These are phyloP conservation scores for Candida anglica DNA, from an alignment of 805 yeast species.

Conservation along the genomic window DNA sequence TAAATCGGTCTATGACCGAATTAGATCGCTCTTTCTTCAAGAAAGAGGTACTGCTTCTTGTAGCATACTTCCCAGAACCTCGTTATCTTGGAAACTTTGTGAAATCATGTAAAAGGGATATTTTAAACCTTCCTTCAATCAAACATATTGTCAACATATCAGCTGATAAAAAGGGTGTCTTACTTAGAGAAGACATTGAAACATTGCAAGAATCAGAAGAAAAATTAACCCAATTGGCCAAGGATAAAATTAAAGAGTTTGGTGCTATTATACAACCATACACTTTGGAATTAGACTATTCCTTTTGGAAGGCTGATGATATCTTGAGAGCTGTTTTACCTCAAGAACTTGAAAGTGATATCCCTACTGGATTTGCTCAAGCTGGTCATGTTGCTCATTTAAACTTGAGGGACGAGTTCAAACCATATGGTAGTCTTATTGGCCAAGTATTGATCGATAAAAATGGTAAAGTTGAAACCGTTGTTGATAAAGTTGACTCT, in stretches of 20 bases:
- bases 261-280: slow-evolving; percentile 50
- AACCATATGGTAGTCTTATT: slow-evolving; percentile 74
- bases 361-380: slow-evolving; percentile 86
- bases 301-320: slow-evolving; percentile 88
- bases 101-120: slow-evolving; percentile 53
- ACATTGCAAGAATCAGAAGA: slow-evolving; percentile 18
- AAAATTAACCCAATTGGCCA: slow-evolving; percentile 40
- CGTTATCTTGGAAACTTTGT: slow-evolving; percentile 55
- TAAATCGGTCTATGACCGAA: slow-evolving; percentile 56
- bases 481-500: slow-evolving; percentile 85
- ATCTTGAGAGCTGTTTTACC: slow-evolving; percentile 78
- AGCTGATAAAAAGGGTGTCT: slow-evolving; percentile 46
- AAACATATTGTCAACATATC: slow-evolving; percentile 54
- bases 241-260: slow-evolving; percentile 43
- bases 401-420: slow-evolving; percentile 77
- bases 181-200: slow-evolving; percentile 52
- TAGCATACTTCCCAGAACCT: slow-evolving; percentile 69
- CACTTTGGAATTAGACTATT: slow-evolving; percentile 57
- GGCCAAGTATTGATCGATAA: slow-evolving; percentile 91
- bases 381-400: slow-evolving; percentile 97
- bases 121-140: slow-evolving; percentile 67
- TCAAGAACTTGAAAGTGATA: slow-evolving; percentile 57
- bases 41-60: slow-evolving; percentile 55
- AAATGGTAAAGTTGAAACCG: slow-evolving; percentile 75
- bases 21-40: slow-evolving; percentile 67